Evolutionary conservation across 2,329 filamentous ascomycete genomes (phyloP), one percentile per base, ranked within the genome.

Genomic region (Fusarium stilboides): DNA sequence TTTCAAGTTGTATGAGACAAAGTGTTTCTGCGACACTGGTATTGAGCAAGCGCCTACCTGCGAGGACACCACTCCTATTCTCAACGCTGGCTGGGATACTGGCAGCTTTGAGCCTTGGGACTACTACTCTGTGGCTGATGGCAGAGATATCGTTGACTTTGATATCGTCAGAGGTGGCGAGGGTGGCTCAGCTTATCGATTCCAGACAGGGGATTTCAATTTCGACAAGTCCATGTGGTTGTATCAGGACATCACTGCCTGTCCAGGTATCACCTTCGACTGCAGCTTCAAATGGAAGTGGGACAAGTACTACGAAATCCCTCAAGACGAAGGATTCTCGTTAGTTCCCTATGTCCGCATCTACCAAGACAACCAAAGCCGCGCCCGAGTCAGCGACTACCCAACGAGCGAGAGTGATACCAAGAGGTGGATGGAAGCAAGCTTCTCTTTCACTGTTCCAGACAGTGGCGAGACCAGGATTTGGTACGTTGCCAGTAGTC

Each of bases 401-500:
- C 61, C 61, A 0, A 20, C 3, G 0, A 17, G 45, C 2, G 14
- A 2, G 4, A 14, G 1, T 2, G 6, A 64, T 15, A 57, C 57
- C 4, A 50, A 57, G 3, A n/a, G 2, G 3, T 64, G 61, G 60
- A 33, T 37, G 1, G 0, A 6, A 4, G 17, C 33, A 15, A 3
- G 2, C 3, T 51, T 62, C 22, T 1, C 17, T 2, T 62, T 64
- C 44, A 62, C 19, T 0, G 1, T 57, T 0, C 61, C 61, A 1
- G 0, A 2, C 0, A 28, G 3, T 17, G 58, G 62, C 2, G 2
- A 26, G 8, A 50, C 60, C 4, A 63, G 15, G 15, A 57, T 64
- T 19, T 64, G 57, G 57, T 64, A 45, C 1, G 6, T 64, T 19
- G 61, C 61, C 1, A 64, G 61, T 24, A 64, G 61, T 9, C 61